Evolutionary conservation across 2,329 filamentous ascomycete genomes (phyloP).

Genomic region (Seiridium unicorne): DNA sequence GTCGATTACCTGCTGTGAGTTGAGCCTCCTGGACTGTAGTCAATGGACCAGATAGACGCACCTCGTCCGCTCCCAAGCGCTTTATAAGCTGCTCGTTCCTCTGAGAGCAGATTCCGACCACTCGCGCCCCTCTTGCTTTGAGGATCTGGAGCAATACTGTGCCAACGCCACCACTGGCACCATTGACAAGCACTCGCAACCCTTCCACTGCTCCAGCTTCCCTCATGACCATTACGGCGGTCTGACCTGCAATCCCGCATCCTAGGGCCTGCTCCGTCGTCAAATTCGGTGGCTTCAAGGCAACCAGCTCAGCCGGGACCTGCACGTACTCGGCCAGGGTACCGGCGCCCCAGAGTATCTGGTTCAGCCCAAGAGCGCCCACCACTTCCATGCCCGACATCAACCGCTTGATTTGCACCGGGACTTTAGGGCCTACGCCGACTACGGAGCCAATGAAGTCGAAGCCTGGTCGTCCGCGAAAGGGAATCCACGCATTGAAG

Average conservation of each 20-base stretch:
- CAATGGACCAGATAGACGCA: neutral
- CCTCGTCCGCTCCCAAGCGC: constrained; percentile 7
- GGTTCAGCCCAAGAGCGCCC: constrained; percentile 9
- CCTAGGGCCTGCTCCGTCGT: neutral
- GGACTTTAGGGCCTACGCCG: neutral
- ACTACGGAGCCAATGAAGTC: constrained; percentile 11
- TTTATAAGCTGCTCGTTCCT: constrained; percentile 6
- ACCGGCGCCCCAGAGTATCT: constrained; percentile 9
- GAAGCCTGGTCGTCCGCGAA: constrained; percentile 9
- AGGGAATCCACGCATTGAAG: constrained; percentile 10
- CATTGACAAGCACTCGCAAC: constrained; percentile 9
- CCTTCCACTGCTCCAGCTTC: constrained; percentile 1
- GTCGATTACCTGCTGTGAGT: constrained; percentile 8
- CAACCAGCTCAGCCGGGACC: constrained; percentile 7
- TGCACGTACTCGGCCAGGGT: constrained; percentile 8
- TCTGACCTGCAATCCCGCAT: constrained; percentile 10
- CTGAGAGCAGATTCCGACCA: constrained; percentile 8
- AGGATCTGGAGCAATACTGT: constrained; percentile 9
- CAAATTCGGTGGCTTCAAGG: neutral
- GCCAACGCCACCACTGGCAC: constrained; percentile 11
- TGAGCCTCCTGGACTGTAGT: neutral
- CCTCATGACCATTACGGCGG: constrained; percentile 7
- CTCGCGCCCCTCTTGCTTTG: constrained; percentile 6
- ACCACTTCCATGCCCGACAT: constrained; percentile 6
- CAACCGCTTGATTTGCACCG: constrained; percentile 1